Evolutionary conservation across 768 basidiomycete species (phyloP).

Genomic region (Kwoniella mangroviensis): DNA sequence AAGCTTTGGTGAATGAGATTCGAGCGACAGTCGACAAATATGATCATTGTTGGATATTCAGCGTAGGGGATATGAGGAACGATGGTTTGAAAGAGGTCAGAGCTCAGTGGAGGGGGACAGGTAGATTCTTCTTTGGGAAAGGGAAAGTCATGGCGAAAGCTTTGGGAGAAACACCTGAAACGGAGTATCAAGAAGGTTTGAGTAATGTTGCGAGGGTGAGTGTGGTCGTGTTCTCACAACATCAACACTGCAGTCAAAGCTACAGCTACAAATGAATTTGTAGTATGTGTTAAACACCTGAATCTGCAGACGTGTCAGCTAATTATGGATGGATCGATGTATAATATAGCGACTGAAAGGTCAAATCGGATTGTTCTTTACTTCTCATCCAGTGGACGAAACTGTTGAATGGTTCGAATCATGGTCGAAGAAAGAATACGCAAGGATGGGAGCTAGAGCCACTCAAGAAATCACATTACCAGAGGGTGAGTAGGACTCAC

Average conservation of each 20-base stretch:
- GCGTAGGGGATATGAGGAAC: constrained; percentile 94
- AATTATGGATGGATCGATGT: too few relatives aligned
- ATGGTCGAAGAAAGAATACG: constrained; percentile 88
- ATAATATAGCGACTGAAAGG: constrained; percentile 81
- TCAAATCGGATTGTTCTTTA: constrained; percentile 91
- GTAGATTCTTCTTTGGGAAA: constrained; percentile 86
- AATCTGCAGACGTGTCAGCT: too few relatives aligned
- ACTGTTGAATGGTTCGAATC: constrained; percentile 92
- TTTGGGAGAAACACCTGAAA: constrained; percentile 81
- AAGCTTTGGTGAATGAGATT: constrained; percentile 76
- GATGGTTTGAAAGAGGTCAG: constrained; percentile 91
- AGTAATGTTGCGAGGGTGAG: constrained; percentile 77
- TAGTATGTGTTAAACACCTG: too few relatives aligned
- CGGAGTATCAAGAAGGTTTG: constrained; percentile 79
- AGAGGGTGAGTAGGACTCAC: constrained; percentile 54
- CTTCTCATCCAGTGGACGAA: constrained; percentile 84
- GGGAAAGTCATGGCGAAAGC: constrained; percentile 90
- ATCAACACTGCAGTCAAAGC: neutral
- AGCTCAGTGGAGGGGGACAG: constrained; percentile 90
- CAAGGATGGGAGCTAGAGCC: constrained; percentile 82
- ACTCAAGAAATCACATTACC: constrained; percentile 75
- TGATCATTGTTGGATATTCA: constrained; percentile 94
- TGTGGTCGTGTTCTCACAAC: constrained; percentile 2
- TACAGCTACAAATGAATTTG: too few relatives aligned
- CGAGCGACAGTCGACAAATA: constrained; percentile 84